Base-by-base conservation (phyloP, 306 rosid genomes). In the Quercus aquifolioides region DNA sequence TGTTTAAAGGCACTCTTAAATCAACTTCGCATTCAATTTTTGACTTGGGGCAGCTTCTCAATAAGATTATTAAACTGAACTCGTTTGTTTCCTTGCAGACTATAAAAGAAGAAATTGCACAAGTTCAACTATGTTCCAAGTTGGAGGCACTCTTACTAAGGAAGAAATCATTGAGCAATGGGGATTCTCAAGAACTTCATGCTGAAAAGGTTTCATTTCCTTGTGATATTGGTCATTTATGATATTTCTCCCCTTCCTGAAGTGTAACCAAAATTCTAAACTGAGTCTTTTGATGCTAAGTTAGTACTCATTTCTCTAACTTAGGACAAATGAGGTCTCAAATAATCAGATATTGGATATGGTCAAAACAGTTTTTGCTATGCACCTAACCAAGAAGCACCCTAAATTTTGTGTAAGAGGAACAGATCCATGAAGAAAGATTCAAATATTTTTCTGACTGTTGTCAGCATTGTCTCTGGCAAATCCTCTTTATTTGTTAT, bases 141-240 rank as follows among this genome's bases (percentile, higher is more conserved):
- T 84, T 94, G 83, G 97, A 92, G 90, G 90, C 82, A 55, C 89
- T 92, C 76, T 86, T 94, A 59, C 85, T 91, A 52, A 86, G 83
- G 86, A 89, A 91, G 92, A 94, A 91, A 88, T 72, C 83, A 55
- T 87, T 86, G 43, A 85, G 83, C 71, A 77, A 49, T 78, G 94
- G 92, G 49, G 97, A 92, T 81, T 89, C 97, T 69, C 87, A 82
- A 17, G 76, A 86, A 73, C 65, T 80, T 81, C 94, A 92, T 80
- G 86, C 86, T 76, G 97, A 86, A 81, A 94, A 91, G 97, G 98
- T 94, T 63, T 82, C 77, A 84, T 30, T 74, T 81, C 62, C 38
- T 35, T 78, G 71, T 82, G 74, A 80, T 83, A 43, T 67, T n/a
- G 57, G 23, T 56, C 60, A 69, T 78, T 74, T 59, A 41, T 41